Base-by-base conservation (phyloP, 2,329 filamentous ascomycete species). In the Phoma sp. region DNA sequence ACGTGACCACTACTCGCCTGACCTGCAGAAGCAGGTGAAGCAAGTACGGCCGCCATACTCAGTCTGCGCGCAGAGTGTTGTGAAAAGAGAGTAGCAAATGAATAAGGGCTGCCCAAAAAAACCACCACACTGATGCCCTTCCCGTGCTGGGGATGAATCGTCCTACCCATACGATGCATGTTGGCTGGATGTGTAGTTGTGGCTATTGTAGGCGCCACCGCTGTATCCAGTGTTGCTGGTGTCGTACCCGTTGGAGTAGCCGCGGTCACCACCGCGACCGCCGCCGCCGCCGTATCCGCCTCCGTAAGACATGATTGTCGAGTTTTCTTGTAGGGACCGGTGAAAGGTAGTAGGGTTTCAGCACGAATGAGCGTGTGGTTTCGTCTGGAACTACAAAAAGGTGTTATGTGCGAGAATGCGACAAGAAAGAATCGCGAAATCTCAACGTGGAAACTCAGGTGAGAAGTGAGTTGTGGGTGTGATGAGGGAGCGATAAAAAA, bases 271-370 rank as follows among this genome's bases (percentile, higher is more conserved):
- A 51, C 73, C 73, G 64, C 77, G 74, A 63, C 80, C 71, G 57
- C 81, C 83, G 59, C 81, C 83, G 57, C 81, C 83, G 55, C 72
- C 69, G 60, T 71, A 69, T 51, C 74, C 73, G 54, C 74, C 74
- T 71, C 86, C 83, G 85, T 91, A 90, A 78, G 88, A 90, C 88
- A 91, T 91, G 74, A 72, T 84, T 72, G 56, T 61, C 43, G 57
- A 51, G 55, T 56, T 61, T 65, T 69, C 63, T 63, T 63, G 73
- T 74, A 69, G 64, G 51, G 68, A 73, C 71, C 57, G 70, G 61
- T 68, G 57, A 48, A 51, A 63, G 62, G 60, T 58, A 61, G 65
- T 57, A 70, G 66, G 62, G 64, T 59, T 56, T 54, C 55, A 54
- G 55, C 57, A 37, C 53, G 51, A 70, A 55, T 49, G 67, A 69